A percentile compares a stretch with the other conserved stretches of the same genome.
Evolutionary conservation across 106 monocot genomes (phyloP).

Genomic region (Apostasia shenzhenica): DNA sequence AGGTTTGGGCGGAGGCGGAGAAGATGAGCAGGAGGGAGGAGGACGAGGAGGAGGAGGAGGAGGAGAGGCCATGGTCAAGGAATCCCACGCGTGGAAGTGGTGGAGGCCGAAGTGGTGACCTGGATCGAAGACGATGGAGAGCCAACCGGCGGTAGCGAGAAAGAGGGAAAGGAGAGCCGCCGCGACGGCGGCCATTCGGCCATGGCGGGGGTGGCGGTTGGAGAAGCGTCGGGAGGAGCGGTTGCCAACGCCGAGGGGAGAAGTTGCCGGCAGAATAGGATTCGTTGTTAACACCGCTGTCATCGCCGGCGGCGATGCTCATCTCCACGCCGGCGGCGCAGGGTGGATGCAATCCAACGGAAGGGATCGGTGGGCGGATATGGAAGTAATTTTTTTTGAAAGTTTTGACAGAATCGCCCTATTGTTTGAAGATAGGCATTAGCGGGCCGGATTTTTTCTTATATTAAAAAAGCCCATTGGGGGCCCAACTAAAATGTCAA

Average conservation of each 20-base stretch:
- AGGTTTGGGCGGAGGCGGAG: slow-evolving; percentile 14
- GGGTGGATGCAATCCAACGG: background rate
- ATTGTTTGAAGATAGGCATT: background rate
- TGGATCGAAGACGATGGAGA: slow-evolving; percentile 2
- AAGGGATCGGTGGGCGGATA: background rate
- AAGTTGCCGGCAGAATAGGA: background rate
- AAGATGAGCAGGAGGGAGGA: background rate
- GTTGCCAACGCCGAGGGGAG: background rate
- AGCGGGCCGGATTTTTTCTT: too few relatives aligned
- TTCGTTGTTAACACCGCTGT: slow-evolving; percentile 1
- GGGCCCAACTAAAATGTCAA: too few relatives aligned
- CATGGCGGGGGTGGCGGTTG: slow-evolving; percentile 9
- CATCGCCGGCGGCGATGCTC: slow-evolving; percentile 2
- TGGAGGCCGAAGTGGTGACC: background rate
- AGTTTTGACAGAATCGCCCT: background rate
- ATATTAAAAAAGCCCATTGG: too few relatives aligned
- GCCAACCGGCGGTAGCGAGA: background rate
- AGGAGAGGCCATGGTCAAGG: background rate
- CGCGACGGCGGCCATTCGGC: slow-evolving; percentile 6
- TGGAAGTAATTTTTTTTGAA: background rate
- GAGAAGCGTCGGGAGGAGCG: slow-evolving; percentile 13
- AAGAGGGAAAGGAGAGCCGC: slow-evolving; percentile 1
- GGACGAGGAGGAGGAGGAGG: background rate
- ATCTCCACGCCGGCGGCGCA: slow-evolving; percentile 2
- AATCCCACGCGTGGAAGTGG: background rate